Evolutionary conservation across 495 filamentous ascomycete genomes (phyloP).

Genomic region (Podospora didyma): DNA sequence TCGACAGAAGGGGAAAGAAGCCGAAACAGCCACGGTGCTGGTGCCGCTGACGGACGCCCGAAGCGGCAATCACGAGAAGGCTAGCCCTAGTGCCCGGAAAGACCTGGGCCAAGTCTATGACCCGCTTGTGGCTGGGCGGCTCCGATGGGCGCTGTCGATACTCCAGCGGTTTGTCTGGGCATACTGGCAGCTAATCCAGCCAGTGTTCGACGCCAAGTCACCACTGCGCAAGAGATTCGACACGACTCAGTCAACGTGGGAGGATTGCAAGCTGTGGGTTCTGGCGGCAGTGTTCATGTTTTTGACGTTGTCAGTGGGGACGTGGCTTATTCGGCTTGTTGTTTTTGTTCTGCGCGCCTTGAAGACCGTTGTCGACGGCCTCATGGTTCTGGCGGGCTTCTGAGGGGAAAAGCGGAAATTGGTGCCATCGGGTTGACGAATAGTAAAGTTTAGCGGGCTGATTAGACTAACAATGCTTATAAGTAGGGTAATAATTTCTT

Average conservation of each 20-base stretch:
- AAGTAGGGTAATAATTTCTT: too few relatives aligned
- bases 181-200: constrained; percentile 26
- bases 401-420: background rate
- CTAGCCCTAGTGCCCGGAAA: constrained; percentile 8
- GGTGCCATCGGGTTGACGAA: background rate
- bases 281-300: constrained; percentile 23
- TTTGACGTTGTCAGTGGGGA: constrained; percentile 3
- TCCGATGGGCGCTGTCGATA: constrained; percentile 5
- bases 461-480: too few relatives aligned
- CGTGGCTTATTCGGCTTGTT: constrained; percentile 18
- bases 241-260: constrained; percentile 13
- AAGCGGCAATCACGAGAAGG: constrained; percentile 17
- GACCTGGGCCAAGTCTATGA: background rate
- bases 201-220: constrained; percentile 26
- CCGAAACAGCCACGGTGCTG: background rate
- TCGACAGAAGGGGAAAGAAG: background rate
- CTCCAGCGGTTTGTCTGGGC: constrained; percentile 11
- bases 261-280: constrained; percentile 18
- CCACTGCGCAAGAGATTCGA: constrained; percentile 20
- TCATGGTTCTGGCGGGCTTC: constrained; percentile 17
- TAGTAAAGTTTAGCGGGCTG: too few relatives aligned
- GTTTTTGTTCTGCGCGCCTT: constrained; percentile 9
- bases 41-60: background rate
- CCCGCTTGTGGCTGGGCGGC: background rate
- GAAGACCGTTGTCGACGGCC: constrained; percentile 7